Percentiles rank a stretch among this genome's conserved stretches.
Conservation (phyloP, 139 green algal species). For the Chlamydomonas schloesseri region DNA sequence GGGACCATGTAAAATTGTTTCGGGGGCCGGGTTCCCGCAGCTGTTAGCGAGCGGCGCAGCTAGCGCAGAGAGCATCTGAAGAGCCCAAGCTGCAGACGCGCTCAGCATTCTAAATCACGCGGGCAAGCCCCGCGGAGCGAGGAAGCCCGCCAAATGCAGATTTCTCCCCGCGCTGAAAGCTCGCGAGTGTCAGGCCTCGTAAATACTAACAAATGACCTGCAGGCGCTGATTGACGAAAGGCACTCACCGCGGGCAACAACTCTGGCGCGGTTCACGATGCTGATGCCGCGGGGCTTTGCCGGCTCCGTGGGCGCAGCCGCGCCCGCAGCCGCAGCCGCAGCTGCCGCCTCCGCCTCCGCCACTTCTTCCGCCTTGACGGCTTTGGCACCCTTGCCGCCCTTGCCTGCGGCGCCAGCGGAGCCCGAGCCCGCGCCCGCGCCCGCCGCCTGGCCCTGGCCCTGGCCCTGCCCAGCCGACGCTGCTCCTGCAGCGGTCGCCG, state of each 20-base stretch:
- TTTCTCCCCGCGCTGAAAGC: too few species aligned
- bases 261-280: slow-evolving; percentile 28
- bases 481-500: neutral
- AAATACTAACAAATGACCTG: too few species aligned
- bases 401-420: neutral
- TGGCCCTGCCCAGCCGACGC: too few species aligned
- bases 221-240: too few species aligned
- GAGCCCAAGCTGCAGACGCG: neutral
- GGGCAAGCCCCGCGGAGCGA: too few species aligned
- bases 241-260: too few species aligned
- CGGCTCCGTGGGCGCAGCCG: neutral
- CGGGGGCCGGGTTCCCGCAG: too few species aligned
- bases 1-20: neutral
- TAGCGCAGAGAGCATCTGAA: neutral
- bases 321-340: neutral
- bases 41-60: too few species aligned
- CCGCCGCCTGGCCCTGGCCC: too few species aligned
- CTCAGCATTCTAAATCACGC: too few species aligned
- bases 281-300: slow-evolving; percentile 8
- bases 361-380: neutral
- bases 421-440: too few species aligned
- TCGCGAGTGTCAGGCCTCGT: too few species aligned
- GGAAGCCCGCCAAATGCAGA: neutral
- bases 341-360: neutral
- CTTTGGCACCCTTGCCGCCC: neutral